phyloP scores from a whole-genome alignment of 805 yeast genomes.

The Brettanomyces naardenensis region DNA sequence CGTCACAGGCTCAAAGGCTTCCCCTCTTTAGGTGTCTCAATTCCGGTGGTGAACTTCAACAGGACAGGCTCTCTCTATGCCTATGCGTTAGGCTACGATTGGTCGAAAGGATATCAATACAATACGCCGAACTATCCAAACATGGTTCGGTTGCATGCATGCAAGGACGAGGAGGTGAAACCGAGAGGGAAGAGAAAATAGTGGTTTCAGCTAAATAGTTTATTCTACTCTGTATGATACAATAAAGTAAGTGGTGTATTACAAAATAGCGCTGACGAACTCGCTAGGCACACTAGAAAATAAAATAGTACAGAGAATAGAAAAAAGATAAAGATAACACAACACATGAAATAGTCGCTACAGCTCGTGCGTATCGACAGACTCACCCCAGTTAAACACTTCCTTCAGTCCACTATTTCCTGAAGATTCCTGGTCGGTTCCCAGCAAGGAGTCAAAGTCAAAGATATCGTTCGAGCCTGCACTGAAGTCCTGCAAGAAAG shows the following conservation, averaged over 20 bases:
- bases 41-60: conserved; percentile 76
- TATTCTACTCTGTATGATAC: too few relatives aligned
- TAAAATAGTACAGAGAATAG: background rate
- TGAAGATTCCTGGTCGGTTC: conserved; percentile 30
- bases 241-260: too few relatives aligned
- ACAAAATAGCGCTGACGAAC: too few relatives aligned
- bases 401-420: conserved; percentile 27
- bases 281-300: too few relatives aligned
- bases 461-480: conserved; percentile 31
- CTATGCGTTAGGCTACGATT: conserved; percentile 88
- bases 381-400: conserved; percentile 33
- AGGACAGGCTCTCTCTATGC: conserved; percentile 80
- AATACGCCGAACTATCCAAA: conserved; percentile 72
- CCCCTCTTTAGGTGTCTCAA: conserved; percentile 59
- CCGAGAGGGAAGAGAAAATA: conserved; percentile 33
- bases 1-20: conserved; percentile 78
- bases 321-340: background rate
- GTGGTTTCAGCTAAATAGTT: too few relatives aligned
- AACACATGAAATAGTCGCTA: background rate
- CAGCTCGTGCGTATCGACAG: conserved; percentile 26
- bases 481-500: conserved; percentile 23
- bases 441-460: conserved; percentile 37
- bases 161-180: conserved; percentile 80
- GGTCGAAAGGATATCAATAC: conserved; percentile 85
- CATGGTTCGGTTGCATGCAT: conserved; percentile 72